Percentiles rank a stretch among this genome's conserved stretches.
phyloP scores from a whole-genome alignment of 2,329 filamentous ascomycete species.

The Cladophialophora psammophila region DNA sequence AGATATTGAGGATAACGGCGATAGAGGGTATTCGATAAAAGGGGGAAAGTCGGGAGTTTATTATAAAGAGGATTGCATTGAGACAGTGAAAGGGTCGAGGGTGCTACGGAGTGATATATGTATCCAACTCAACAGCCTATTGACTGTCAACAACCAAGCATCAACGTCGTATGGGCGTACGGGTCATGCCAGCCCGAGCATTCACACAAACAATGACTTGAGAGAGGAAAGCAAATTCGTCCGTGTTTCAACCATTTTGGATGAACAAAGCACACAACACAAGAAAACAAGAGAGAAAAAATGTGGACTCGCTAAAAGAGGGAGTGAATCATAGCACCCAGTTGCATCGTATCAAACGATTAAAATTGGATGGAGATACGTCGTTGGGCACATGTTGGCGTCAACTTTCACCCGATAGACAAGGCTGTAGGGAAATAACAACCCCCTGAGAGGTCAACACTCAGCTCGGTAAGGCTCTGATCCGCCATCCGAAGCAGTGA shows the following conservation, averaged over 20 bases:
- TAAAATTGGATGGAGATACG: slow-evolving; percentile 8
- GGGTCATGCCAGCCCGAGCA: slow-evolving; percentile 6
- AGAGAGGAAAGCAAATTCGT: slow-evolving; percentile 18
- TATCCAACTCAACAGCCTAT: background rate
- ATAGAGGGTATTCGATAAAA: background rate
- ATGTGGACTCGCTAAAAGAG: slow-evolving; percentile 15
- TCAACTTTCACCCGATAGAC: slow-evolving; percentile 16
- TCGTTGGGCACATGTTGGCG: slow-evolving; percentile 15
- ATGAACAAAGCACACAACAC: slow-evolving; percentile 6
- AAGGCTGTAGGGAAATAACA: slow-evolving; percentile 21
- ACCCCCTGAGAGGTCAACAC: slow-evolving; percentile 11
- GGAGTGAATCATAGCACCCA: slow-evolving; percentile 21
- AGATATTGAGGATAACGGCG: background rate
- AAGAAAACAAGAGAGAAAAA: background rate
- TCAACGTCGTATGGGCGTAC: background rate
- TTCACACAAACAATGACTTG: background rate
- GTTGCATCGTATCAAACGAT: slow-evolving; percentile 17
- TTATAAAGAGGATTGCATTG: background rate
- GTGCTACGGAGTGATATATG: slow-evolving; percentile 9
- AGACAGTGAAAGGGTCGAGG: background rate
- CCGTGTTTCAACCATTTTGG: slow-evolving; percentile 9
- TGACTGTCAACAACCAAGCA: background rate
- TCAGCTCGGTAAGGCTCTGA: slow-evolving; percentile 11
- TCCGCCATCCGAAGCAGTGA: slow-evolving; percentile 10
- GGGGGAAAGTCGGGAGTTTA: background rate